These are phyloP conservation scores for Anisodus tanguticus DNA, from an alignment of 257 asterid species.

Conservation along the genomic window DNA sequence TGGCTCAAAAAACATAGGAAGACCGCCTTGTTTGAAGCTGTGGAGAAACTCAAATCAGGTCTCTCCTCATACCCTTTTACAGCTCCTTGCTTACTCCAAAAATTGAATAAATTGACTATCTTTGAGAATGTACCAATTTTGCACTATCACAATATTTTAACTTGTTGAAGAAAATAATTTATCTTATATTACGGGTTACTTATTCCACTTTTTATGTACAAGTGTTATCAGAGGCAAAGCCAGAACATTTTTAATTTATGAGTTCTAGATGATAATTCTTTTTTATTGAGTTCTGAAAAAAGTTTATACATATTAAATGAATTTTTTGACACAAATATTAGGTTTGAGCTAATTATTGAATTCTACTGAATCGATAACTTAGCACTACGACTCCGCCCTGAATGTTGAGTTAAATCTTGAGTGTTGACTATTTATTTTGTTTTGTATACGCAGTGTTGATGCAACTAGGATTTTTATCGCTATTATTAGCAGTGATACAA, in stretches of 20 bases:
- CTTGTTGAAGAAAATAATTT: neutral
- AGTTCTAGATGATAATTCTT: too few species aligned
- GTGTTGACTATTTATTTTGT: neutral
- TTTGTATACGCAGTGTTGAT: constrained; percentile 58
- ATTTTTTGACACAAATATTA: too few species aligned
- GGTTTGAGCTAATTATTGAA: too few species aligned
- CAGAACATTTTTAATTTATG: too few species aligned
- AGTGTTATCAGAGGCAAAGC: too few species aligned
- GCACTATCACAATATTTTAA: neutral
- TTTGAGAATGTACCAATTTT: too few species aligned
- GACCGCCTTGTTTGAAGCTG: constrained; percentile 65
- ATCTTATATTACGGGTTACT: neutral
- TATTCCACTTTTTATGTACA: neutral
- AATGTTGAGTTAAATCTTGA: neutral
- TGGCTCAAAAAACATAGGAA: constrained; percentile 72
- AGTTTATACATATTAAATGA: too few species aligned
- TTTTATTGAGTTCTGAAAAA: too few species aligned
- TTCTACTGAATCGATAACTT: too few species aligned
- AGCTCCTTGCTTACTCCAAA: too few species aligned
- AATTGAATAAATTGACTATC: too few species aligned
- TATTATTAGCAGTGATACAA: constrained; percentile 61
- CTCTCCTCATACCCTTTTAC: neutral
- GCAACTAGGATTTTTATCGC: constrained; percentile 80
- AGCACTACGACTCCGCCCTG: too few species aligned
- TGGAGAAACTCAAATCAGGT: constrained; percentile 75